Conservation (phyloP, 2,329 filamentous ascomycete genomes). For the Cladophialophora yegresii region DNA sequence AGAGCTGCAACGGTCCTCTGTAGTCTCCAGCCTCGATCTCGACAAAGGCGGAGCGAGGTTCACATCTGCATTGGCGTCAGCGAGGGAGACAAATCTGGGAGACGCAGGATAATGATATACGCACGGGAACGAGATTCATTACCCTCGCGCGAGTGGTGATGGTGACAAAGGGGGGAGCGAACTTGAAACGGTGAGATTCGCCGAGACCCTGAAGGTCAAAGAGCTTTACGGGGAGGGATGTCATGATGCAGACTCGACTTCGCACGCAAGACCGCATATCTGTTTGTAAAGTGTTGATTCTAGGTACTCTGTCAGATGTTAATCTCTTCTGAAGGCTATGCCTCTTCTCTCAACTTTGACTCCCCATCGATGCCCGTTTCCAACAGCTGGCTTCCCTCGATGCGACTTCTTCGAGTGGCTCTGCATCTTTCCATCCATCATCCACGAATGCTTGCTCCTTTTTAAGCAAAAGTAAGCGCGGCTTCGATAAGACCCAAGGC, state of each 20-base stretch:
- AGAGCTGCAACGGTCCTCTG: no score
- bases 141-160: no score
- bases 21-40: no score
- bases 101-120: no score
- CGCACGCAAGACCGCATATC: background rate
- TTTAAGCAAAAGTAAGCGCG: constrained; percentile 1
- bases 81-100: no score
- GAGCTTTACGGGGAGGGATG: no score
- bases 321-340: background rate
- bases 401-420: background rate
- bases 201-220: no score
- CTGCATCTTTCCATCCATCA: background rate
- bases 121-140: no score
- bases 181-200: background rate
- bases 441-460: background rate
- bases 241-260: background rate
- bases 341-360: background rate
- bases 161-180: no score
- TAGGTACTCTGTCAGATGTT: no score
- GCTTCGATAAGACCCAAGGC: constrained; percentile 8
- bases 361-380: background rate
- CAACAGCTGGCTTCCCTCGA: background rate
- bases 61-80: no score
- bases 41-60: no score
- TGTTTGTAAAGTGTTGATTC: background rate